Conservation (phyloP, 176 grass and related monocot genomes). For the Leersia perrieri region DNA sequence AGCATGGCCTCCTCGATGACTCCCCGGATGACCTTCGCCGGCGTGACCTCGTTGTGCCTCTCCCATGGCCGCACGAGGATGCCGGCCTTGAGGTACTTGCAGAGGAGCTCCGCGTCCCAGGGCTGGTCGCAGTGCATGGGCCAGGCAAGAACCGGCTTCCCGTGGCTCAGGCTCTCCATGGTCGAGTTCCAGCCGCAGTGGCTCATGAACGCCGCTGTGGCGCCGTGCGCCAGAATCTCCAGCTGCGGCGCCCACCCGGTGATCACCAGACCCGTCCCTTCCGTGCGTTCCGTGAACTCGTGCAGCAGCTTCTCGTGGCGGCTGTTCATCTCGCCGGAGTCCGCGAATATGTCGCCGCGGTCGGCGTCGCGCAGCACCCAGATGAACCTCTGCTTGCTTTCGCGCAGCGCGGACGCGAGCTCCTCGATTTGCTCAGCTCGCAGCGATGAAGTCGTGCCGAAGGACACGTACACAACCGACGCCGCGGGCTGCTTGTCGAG, state of each 20-base stretch:
- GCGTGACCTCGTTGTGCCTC: conserved; percentile 7
- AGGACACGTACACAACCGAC: conserved; percentile 71
- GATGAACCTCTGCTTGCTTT: conserved; percentile 51
- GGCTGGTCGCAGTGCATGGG: conserved; percentile 65
- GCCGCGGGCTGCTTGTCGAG: conserved; percentile 44
- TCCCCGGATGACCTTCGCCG: neutral
- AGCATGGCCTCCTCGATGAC: conserved; percentile 30
- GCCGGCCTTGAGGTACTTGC: conserved; percentile 22
- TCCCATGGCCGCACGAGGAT: conserved; percentile 23
- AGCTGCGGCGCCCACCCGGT: conserved; percentile 80
- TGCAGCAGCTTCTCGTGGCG: neutral
- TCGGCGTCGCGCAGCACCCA: conserved; percentile 72
- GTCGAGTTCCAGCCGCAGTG: conserved; percentile 73
- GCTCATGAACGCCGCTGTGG: conserved; percentile 54
- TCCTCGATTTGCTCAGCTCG: conserved; percentile 35
- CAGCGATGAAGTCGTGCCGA: conserved; percentile 56
- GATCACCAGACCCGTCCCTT: conserved; percentile 45
- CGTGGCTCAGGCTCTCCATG: conserved; percentile 53
- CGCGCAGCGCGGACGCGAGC: conserved; percentile 43
- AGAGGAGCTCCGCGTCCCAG: conserved; percentile 27
- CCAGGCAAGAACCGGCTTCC: conserved; percentile 48
- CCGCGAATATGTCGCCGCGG: conserved; percentile 7
- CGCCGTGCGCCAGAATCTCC: conserved; percentile 55
- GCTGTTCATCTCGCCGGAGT: neutral
- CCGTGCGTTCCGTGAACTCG: neutral